A percentile compares a stretch with the other conserved stretches of the same genome.
Conservation (phyloP, 1,139 yeast species). For the Geotrichum cucujoidarum region DNA sequence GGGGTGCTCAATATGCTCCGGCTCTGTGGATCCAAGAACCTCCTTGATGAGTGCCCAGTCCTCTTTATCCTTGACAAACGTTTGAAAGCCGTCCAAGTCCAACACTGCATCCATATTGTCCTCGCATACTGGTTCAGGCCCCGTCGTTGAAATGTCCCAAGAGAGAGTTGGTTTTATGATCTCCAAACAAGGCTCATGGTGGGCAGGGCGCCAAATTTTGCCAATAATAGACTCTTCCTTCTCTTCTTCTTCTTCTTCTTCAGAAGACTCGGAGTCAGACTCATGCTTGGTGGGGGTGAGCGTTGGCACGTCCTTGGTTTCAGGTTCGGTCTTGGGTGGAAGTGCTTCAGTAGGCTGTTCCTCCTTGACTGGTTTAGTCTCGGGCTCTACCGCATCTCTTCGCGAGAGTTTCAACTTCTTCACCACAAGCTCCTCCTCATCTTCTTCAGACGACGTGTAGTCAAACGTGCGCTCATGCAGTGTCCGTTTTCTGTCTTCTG, state of each 20-base stretch:
- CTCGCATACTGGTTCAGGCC: conserved; percentile 50
- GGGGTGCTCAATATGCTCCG: conserved; percentile 40
- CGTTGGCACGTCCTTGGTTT: neutral
- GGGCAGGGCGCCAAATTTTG: conserved; percentile 11
- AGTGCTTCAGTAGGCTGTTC: neutral
- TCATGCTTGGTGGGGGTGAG: neutral
- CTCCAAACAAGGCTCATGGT: conserved; percentile 6
- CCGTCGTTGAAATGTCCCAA: conserved; percentile 26
- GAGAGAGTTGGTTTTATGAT: conserved; percentile 9
- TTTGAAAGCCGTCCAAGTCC: conserved; percentile 51
- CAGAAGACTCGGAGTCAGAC: neutral
- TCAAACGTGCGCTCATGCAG: conserved; percentile 20
- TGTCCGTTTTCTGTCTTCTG: neutral
- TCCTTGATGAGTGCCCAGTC: conserved; percentile 54
- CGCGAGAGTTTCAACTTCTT: conserved; percentile 2
- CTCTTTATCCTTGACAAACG: conserved; percentile 63
- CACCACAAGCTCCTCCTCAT: conserved; percentile 20
- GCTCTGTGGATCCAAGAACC: conserved; percentile 39
- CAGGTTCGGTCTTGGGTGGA: neutral
- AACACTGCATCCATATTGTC: conserved; percentile 39
- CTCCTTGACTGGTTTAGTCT: neutral
- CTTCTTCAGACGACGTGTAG: conserved; percentile 27
- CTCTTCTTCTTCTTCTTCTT: conserved; percentile 16
- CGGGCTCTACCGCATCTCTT: neutral
- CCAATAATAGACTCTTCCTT: conserved; percentile 5